Evolutionary conservation across 495 filamentous ascomycete genomes (phyloP), one percentile per base, ranked within the genome.

Genomic region (Talaromyces liani): DNA sequence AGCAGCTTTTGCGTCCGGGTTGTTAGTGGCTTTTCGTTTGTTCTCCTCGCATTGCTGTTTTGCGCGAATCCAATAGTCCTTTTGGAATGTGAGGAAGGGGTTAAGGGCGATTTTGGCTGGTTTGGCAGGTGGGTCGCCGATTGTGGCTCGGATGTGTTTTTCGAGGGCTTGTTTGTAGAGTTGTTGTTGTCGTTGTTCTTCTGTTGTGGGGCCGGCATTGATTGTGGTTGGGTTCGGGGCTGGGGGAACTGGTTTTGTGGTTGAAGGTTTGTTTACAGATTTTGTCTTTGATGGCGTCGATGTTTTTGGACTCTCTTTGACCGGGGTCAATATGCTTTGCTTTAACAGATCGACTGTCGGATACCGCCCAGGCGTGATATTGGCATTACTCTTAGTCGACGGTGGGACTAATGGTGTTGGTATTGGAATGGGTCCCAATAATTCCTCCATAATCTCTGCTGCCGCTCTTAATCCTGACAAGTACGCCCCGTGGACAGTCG

Each of bases 401-500:
- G 88, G 91, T 7, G 87, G 87, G 22, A 98, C 85, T 8, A 97
- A 80, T 0, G 92, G 93, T 16, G 74, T 77, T 7, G 91, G 87
- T 8, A 96, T 75, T 29, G 85, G 72, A 64, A 98, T 93, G 1
- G 92, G 89, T 2, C 94, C 95, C 54, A 92, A 72, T 67, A 96
- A 81, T 8, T 86, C 73, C 58, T 91, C 87, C 56, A 96, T 80
- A 1, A 98, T 82, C 64, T 98, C 92, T 18, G 90, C 84, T 3
- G 95, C 94, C 4, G 90, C 93, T 18, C 93, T 87, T 3, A 97
- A 80, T 8, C 94, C 94, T 7, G 92, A 95, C 22, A 99, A 85
- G 72, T 97, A 99, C 6, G 94, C 94, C 6, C 94, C 94, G 67
- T 99, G 94, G 1, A 98, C 94, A 5, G 94, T 98, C 29, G 94